Conservation (phyloP, 805 yeast genomes). For the Wickerhamomyces kurtzmanii region DNA sequence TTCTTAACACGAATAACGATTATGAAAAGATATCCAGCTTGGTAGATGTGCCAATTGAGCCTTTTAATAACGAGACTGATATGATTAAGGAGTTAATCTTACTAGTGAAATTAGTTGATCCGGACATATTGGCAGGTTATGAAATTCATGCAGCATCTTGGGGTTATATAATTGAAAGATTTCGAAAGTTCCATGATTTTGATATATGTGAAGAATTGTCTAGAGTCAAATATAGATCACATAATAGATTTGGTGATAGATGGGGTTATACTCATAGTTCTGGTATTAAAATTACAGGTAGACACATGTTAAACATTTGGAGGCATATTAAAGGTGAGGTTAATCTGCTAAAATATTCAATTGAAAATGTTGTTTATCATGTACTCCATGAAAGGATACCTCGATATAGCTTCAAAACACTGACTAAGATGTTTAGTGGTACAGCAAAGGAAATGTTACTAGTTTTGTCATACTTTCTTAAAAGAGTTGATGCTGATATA, state of each 20-base stretch:
- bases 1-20: slow-evolving; percentile 11
- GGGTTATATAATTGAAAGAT: slow-evolving; percentile 81
- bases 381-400: slow-evolving; percentile 63
- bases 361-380: slow-evolving; percentile 71
- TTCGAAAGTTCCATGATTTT: slow-evolving; percentile 29
- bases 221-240: slow-evolving; percentile 38
- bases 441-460: slow-evolving; percentile 16
- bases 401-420: slow-evolving; percentile 33
- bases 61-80: slow-evolving; percentile 43
- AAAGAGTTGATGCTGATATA: slow-evolving; percentile 32
- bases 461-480: slow-evolving; percentile 35
- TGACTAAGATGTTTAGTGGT: slow-evolving; percentile 37
- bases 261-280: slow-evolving; percentile 85
- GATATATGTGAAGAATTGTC: slow-evolving; percentile 55
- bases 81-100: slow-evolving; percentile 47
- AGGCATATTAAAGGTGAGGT: slow-evolving; percentile 56
- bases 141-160: slow-evolving; percentile 77
- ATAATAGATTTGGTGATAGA: slow-evolving; percentile 48
- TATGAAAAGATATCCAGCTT: neutral
- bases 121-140: slow-evolving; percentile 81
- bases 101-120: slow-evolving; percentile 58
- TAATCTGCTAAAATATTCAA: slow-evolving; percentile 53
- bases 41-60: slow-evolving; percentile 22
- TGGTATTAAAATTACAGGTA: slow-evolving; percentile 56
- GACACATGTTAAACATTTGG: slow-evolving; percentile 87